Evolutionary conservation across 176 grass and related monocot species (phyloP).

Genomic region (Calamus simplicifolius): DNA sequence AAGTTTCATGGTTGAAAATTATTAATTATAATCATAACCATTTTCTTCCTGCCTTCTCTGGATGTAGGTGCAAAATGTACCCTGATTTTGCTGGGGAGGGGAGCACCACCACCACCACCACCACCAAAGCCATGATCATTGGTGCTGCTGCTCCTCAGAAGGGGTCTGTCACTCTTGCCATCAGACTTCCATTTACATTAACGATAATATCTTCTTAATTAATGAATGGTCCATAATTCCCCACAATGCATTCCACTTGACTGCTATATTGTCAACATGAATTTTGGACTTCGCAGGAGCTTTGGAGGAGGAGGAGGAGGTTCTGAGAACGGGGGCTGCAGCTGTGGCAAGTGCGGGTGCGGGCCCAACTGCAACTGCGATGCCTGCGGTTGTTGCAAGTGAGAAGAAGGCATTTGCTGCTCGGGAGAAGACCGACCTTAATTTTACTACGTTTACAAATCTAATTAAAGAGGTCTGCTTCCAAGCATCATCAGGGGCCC

Average conservation of each 20-base stretch:
- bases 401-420: slow-evolving; percentile 7
- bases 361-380: slow-evolving; percentile 57
- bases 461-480: no score
- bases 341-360: slow-evolving; percentile 65
- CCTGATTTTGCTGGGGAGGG: slow-evolving; percentile 40
- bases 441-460: no score
- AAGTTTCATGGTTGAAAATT: no score
- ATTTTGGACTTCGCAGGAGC: slow-evolving; percentile 7
- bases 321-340: slow-evolving; percentile 40
- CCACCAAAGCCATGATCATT: slow-evolving; percentile 30
- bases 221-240: not conserved
- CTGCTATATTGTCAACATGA: not conserved
- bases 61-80: slow-evolving; percentile 53
- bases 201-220: no score
- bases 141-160: slow-evolving; percentile 28
- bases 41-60: not conserved
- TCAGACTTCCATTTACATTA: no score
- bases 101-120: slow-evolving; percentile 1
- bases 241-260: not conserved
- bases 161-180: slow-evolving; percentile 17
- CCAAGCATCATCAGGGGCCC: no score
- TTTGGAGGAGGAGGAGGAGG: slow-evolving; percentile 30
- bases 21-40: no score
- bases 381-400: slow-evolving; percentile 61
- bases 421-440: no score